Evolutionary conservation across 805 yeast species (phyloP).

Genomic region (Metschnikowia santaceciliae): DNA sequence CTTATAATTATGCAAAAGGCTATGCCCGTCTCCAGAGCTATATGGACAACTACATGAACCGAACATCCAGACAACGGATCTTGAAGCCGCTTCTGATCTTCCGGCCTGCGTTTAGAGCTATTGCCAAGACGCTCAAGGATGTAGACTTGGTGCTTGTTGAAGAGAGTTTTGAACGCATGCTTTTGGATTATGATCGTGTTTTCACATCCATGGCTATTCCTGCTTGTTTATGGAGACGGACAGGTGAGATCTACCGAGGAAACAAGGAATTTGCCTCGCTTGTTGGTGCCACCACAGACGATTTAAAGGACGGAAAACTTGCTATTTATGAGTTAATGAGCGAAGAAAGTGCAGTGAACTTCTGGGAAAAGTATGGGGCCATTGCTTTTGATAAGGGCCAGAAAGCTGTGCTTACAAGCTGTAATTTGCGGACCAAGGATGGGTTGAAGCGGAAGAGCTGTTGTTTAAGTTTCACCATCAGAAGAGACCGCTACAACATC

Average conservation of each 20-base stretch:
- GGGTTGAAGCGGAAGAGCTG: conserved; percentile 79
- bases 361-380: conserved; percentile 97
- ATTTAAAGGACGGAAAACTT: conserved; percentile 83
- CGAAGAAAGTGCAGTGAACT: conserved; percentile 93
- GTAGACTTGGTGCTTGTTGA: conserved; percentile 89
- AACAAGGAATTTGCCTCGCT: conserved; percentile 93
- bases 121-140: conserved; percentile 85
- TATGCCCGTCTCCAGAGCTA: conserved; percentile 84
- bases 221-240: conserved; percentile 94
- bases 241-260: conserved; percentile 93
- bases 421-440: conserved; percentile 78
- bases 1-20: conserved; percentile 91
- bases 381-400: conserved; percentile 95
- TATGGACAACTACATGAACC: conserved; percentile 90
- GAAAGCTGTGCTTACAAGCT: conserved; percentile 89
- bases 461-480: conserved; percentile 89
- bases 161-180: conserved; percentile 90
- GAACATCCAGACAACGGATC: conserved; percentile 77
- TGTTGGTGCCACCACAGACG: conserved; percentile 87
- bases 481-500: conserved; percentile 89
- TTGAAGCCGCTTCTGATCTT: conserved; percentile 80
- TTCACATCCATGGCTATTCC: conserved; percentile 98
- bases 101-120: conserved; percentile 90
- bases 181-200: conserved; percentile 88
- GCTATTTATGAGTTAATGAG: conserved; percentile 93